Conservation (phyloP, 2,329 filamentous ascomycete species). For the Fusarium odoratissimum region DNA sequence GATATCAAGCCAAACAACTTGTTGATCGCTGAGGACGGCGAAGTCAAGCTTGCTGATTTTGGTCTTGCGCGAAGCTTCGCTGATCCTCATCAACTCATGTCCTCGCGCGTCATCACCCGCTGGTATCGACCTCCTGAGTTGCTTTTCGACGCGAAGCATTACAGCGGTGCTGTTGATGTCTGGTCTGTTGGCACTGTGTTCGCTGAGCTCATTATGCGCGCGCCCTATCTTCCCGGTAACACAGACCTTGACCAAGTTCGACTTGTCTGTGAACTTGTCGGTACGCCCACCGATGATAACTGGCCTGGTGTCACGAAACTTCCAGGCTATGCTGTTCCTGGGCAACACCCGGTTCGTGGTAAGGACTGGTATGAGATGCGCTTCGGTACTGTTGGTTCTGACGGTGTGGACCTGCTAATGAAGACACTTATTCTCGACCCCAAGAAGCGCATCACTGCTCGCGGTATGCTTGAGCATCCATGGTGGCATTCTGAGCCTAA, state of each 20-base stretch:
- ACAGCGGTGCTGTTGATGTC: constrained; percentile 90
- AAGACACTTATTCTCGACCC: constrained; percentile 88
- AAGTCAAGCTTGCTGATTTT: constrained; percentile 97
- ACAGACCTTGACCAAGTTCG: constrained; percentile 88
- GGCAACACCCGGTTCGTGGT: constrained; percentile 70
- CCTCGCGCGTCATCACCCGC: constrained; percentile 91
- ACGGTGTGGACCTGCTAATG: constrained; percentile 90
- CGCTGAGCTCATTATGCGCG: constrained; percentile 86
- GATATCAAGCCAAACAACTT: constrained; percentile 99
- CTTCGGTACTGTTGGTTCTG: constrained; percentile 83
- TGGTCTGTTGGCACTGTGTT: constrained; percentile 96
- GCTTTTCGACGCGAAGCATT: constrained; percentile 89
- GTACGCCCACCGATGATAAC: constrained; percentile 91
- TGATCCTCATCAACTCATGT: constrained; percentile 91
- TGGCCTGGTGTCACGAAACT: constrained; percentile 92
- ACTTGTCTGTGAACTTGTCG: constrained; percentile 85
- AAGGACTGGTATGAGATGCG: constrained; percentile 78
- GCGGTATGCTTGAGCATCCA: constrained; percentile 80
- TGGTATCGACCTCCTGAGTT: constrained; percentile 97
- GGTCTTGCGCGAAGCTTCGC: constrained; percentile 91
- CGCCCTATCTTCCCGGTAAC: constrained; percentile 85
- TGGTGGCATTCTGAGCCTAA: constrained; percentile 90
- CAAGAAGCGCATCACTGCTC: constrained; percentile 81
- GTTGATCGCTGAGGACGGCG: constrained; percentile 90
- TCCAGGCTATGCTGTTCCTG: constrained; percentile 80